phyloP scores from a whole-genome alignment of 73 alveolate genomes.

The Paramecium tetraurelia region DNA sequence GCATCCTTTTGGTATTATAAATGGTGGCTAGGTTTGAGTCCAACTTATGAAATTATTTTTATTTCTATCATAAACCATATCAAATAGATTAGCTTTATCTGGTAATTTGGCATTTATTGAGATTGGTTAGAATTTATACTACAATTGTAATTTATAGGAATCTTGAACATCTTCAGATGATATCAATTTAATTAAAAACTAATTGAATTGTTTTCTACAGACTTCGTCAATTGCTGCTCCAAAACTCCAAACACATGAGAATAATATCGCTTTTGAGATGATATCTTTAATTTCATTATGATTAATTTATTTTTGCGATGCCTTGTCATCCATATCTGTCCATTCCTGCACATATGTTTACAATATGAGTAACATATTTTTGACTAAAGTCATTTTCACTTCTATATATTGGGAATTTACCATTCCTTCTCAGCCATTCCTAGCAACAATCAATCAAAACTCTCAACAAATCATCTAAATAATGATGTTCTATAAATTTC shows the following conservation, averaged over 20 bases:
- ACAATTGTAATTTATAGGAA: not conserved
- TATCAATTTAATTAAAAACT: conserved; percentile 78
- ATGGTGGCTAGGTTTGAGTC: conserved; percentile 78
- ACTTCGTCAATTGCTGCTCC: conserved; percentile 98
- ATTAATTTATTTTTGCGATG: not conserved
- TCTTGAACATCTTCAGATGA: conserved; percentile 73
- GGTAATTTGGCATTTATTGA: conserved; percentile 51
- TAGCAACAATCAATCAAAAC: conserved; percentile 23
- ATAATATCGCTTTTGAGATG: conserved; percentile 80
- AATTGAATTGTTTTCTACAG: conserved; percentile 90
- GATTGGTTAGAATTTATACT: conserved; percentile 29
- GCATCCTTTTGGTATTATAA: conserved; percentile 80
- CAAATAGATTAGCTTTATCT: conserved; percentile 68
- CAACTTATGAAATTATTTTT: conserved; percentile 75
- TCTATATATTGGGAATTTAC: conserved; percentile 72
- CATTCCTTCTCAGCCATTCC: conserved; percentile 58
- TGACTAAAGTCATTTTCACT: conserved; percentile 61
- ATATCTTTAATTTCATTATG: conserved; percentile 92
- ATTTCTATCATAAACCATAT: conserved; percentile 73
- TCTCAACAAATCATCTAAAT: conserved; percentile 7
- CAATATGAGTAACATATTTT: conserved; percentile 1
- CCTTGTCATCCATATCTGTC: conserved; percentile 72
- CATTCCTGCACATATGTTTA: conserved; percentile 63
- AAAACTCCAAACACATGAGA: conserved; percentile 95
- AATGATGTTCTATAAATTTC: not conserved